Conservation (phyloP, 225 moss, liverwort and hornwort species). For the Thuidium tamariscinum region DNA sequence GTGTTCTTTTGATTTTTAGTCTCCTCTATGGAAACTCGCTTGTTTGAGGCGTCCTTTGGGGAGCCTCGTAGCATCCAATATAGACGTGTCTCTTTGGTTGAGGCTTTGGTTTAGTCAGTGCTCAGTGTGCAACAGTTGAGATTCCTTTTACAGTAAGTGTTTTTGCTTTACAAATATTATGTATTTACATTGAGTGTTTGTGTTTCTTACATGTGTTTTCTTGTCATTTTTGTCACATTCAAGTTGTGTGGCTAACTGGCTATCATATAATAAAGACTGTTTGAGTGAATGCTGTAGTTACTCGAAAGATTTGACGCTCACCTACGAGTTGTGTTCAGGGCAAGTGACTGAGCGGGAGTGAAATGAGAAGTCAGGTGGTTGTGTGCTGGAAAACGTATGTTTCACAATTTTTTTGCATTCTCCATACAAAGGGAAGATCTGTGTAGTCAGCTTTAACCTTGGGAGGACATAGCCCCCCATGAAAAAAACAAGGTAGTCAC, state of each 20-base stretch:
- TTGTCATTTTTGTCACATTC: background rate
- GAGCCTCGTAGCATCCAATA: background rate
- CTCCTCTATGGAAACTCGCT: too few species aligned
- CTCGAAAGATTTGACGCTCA: rapidly evolving
- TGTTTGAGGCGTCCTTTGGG: too few species aligned
- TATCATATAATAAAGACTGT: background rate
- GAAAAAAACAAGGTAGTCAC: too few species aligned
- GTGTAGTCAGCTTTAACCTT: too few species aligned
- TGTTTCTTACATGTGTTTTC: background rate
- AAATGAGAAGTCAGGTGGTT: background rate
- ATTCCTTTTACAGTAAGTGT: too few species aligned
- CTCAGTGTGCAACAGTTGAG: background rate
- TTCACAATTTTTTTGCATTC: too few species aligned
- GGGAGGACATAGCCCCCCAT: too few species aligned
- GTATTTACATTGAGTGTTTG: too few species aligned
- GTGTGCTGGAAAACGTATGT: background rate
- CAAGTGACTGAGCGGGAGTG: background rate
- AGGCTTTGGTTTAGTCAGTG: too few species aligned
- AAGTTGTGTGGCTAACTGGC: background rate
- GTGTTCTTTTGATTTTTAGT: too few species aligned
- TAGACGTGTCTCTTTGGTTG: background rate
- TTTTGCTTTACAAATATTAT: background rate
- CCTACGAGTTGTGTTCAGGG: background rate
- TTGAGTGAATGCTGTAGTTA: too few species aligned
- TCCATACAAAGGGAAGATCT: background rate